Percentiles rank a stretch among this genome's conserved stretches.
These are phyloP conservation scores for Excoecaria agallocha DNA, from an alignment of 345 rosid genomes.

Conservation along the genomic window DNA sequence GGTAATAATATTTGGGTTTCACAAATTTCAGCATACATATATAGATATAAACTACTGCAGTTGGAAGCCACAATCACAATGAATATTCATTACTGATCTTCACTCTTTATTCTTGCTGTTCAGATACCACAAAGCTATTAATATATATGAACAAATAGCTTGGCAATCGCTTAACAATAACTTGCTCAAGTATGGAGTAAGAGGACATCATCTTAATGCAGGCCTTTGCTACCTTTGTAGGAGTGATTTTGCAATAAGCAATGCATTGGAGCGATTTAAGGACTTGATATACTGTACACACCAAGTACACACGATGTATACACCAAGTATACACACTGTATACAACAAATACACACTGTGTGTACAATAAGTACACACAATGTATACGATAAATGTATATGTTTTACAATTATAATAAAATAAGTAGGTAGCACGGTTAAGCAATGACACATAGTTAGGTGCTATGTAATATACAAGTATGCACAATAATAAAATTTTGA, in stretches of 20 bases:
- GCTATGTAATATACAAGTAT: background rate
- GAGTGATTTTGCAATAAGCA: too few relatives aligned
- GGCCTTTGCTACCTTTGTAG: slow-evolving; percentile 31
- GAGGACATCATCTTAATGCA: slow-evolving; percentile 30
- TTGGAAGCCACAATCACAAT: too few relatives aligned
- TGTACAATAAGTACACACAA: too few relatives aligned
- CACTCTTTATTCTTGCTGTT: background rate
- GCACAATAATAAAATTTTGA: background rate
- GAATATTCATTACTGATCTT: too few relatives aligned
- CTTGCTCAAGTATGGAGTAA: slow-evolving; percentile 30
- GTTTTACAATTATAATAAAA: too few relatives aligned
- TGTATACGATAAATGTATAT: too few relatives aligned
- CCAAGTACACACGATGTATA: too few relatives aligned
- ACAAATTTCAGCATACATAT: background rate
- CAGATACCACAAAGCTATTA: slow-evolving; percentile 28
- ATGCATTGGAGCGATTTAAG: too few relatives aligned
- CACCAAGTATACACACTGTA: too few relatives aligned
- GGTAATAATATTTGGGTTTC: background rate
- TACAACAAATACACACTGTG: too few relatives aligned
- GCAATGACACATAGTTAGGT: background rate
- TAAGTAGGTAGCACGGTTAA: slow-evolving; percentile 9
- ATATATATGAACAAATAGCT: slow-evolving; percentile 25
- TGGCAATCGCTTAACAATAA: slow-evolving; percentile 19
- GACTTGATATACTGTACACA: too few relatives aligned
- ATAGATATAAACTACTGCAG: too few relatives aligned